phyloP scores from a whole-genome alignment of 192 early-diverging fungal genomes.

The Umbelopsis vinacea region DNA sequence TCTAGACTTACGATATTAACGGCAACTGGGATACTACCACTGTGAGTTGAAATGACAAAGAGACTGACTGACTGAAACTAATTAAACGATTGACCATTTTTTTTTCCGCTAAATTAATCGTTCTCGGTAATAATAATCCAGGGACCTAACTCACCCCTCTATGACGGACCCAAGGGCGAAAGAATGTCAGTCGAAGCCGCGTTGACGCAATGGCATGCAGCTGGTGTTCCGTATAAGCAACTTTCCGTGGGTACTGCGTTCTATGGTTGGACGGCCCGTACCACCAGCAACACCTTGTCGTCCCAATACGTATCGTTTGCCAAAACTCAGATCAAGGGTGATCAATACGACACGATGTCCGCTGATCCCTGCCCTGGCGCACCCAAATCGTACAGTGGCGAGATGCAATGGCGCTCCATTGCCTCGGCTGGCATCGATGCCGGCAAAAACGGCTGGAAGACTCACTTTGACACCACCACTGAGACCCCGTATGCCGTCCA shows the following conservation, averaged over 20 bases:
- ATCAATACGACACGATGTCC: conserved; percentile 41
- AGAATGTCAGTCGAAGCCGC: conserved; percentile 22
- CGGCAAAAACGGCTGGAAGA: background rate
- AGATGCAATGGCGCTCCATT: conserved; percentile 26
- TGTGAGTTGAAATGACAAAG: background rate
- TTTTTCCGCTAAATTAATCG: background rate
- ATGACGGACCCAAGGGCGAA: conserved; percentile 27
- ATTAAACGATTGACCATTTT: background rate
- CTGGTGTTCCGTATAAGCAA: conserved; percentile 52
- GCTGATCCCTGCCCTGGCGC: conserved; percentile 28
- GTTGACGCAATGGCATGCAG: conserved; percentile 43
- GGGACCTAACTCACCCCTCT: conserved; percentile 55
- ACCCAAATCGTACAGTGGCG: conserved; percentile 18
- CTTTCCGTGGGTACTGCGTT: conserved; percentile 57
- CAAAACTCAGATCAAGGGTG: conserved; percentile 52
- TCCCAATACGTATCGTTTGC: conserved; percentile 38
- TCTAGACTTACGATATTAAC: conserved; percentile 57
- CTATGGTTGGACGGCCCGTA: conserved; percentile 54
- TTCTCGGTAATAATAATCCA: background rate
- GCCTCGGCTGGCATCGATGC: conserved; percentile 2
- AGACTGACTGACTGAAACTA: background rate
- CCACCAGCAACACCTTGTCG: conserved; percentile 7
- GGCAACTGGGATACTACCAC: conserved; percentile 58
- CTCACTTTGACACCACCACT: conserved; percentile 6
- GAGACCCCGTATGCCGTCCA: conserved; percentile 20